phyloP scores from a whole-genome alignment of 495 filamentous ascomycete species.

The Friedmanniomyces simplex region DNA sequence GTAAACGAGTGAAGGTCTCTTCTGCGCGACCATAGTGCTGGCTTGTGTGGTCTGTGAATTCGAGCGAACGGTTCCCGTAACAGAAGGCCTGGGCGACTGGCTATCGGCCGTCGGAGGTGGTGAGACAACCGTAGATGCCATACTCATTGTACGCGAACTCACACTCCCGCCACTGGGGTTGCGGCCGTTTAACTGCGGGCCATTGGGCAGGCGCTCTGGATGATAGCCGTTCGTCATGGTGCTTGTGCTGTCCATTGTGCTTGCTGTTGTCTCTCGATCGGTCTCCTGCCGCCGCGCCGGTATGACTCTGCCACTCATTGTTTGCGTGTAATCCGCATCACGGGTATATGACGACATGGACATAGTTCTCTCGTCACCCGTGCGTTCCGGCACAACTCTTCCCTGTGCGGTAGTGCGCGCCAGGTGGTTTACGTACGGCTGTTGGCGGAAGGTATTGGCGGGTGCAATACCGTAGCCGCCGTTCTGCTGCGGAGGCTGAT shows the following conservation, averaged over 20 bases:
- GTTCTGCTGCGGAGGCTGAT: constrained; percentile 46
- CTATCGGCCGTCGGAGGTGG: constrained; percentile 30
- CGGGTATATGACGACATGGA: constrained; percentile 79
- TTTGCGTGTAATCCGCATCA: constrained; percentile 72
- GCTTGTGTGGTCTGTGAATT: constrained; percentile 25
- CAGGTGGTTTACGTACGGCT: constrained; percentile 50
- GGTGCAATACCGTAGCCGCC: constrained; percentile 62
- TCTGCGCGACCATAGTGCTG: constrained; percentile 41
- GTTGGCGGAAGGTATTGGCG: constrained; percentile 63
- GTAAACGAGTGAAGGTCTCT: constrained; percentile 71
- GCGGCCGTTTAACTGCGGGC: constrained; percentile 24
- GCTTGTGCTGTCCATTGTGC: neutral
- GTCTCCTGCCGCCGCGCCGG: constrained; percentile 47
- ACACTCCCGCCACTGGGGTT: constrained; percentile 31
- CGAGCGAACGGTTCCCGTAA: constrained; percentile 35
- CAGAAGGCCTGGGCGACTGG: constrained; percentile 1
- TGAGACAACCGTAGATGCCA: constrained; percentile 65
- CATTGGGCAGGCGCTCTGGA: constrained; percentile 6
- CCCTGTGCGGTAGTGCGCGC: constrained; percentile 82
- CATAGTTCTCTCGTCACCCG: constrained; percentile 82
- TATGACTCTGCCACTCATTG: constrained; percentile 84
- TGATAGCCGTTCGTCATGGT: constrained; percentile 12
- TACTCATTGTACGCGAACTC: constrained; percentile 65
- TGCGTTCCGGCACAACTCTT: constrained; percentile 76
- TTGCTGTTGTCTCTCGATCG: neutral